Base-by-base conservation (phyloP, 2,329 filamentous ascomycete species). In the Pestalotiopsis sp. region DNA sequence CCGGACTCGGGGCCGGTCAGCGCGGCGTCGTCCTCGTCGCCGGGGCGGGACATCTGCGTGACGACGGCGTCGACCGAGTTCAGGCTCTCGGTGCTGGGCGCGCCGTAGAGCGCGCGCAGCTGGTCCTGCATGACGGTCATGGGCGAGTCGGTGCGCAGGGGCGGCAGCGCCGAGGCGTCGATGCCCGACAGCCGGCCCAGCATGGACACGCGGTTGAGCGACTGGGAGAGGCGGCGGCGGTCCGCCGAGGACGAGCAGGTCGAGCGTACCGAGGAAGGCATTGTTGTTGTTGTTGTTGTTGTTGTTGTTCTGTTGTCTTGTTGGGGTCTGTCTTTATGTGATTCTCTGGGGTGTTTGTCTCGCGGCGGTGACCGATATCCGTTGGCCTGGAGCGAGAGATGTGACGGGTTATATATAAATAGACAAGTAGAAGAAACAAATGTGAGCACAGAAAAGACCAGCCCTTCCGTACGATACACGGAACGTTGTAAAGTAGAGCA, bases 111-210 rank as follows among this genome's bases (percentile, higher is more conserved):
- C 39, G 45, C 36, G 4, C 58, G 62, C 23, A 68, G 52, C 52
- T 60, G 49, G 17, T 61, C 61, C 39, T 66, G 57, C 49, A 70
- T 63, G 17, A 66, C 62, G 14, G 66, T 68, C 39, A 70, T 25
- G 7, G 67, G 67, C 5, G 67, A 64, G 36, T 45, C 56, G 20
- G 61, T 39, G 9, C 64, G 64, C 17, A 57, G 38, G 3, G 41
- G 41, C 11, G 64, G 52, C 27, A 58, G 11, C 2, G 9, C 36
- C 25, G 45, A 23, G 20, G 45, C 9, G 52, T 66, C 49, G 9
- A 58, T 66, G 23, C 64, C 64, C 17, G 41, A 23, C 6, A 58
- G 52, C 4, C 39, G 27, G 27, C 67, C 67, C 14, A 68, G 61
- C 4, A 25, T 38, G 27, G 67, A 61, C 17, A 68, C 62, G 17